Percentiles rank a stretch among this genome's conserved stretches.
phyloP scores from a whole-genome alignment of 1,284 basidiomycete genomes.

The Trichosporon faecale region DNA sequence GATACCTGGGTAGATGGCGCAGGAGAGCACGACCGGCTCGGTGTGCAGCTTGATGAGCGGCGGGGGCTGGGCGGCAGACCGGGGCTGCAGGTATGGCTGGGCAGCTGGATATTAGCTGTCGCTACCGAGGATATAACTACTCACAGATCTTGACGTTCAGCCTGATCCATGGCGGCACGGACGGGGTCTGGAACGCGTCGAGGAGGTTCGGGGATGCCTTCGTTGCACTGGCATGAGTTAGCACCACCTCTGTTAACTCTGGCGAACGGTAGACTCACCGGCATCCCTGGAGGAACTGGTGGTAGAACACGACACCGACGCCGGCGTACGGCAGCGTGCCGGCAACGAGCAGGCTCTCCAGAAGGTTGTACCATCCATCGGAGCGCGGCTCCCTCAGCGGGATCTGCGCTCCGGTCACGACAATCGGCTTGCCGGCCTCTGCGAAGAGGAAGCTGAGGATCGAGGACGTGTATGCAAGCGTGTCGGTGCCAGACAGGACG shows the following conservation, averaged over 20 bases:
- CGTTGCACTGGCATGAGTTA: constrained; percentile 30
- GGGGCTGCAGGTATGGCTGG: constrained; percentile 25
- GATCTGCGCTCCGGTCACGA: constrained; percentile 49
- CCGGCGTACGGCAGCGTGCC: constrained; percentile 45
- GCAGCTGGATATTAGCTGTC: constrained; percentile 19
- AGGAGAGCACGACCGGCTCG: constrained; percentile 35
- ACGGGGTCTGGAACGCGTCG: constrained; percentile 44
- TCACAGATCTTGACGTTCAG: constrained; percentile 50
- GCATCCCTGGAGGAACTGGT: constrained; percentile 39
- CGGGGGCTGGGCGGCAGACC: constrained; percentile 26
- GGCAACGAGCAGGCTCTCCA: constrained; percentile 45
- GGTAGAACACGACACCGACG: constrained; percentile 47
- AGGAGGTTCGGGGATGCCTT: constrained; percentile 46
- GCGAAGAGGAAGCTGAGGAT: constrained; percentile 48
- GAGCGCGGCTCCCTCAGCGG: constrained; percentile 43
- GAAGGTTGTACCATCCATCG: constrained; percentile 49
- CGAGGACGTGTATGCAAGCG: constrained; percentile 47
- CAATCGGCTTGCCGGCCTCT: constrained; percentile 46
- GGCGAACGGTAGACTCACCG: constrained; percentile 26
- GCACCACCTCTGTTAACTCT: neutral
- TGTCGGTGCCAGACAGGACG: constrained; percentile 48
- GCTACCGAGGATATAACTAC: constrained; percentile 16
- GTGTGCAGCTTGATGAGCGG: constrained; percentile 36
- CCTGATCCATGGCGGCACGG: constrained; percentile 40
- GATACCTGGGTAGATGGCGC: constrained; percentile 43